Evolutionary conservation across 352 stramenopile species (phyloP).

Genomic region (Pythium sukuiense): DNA sequence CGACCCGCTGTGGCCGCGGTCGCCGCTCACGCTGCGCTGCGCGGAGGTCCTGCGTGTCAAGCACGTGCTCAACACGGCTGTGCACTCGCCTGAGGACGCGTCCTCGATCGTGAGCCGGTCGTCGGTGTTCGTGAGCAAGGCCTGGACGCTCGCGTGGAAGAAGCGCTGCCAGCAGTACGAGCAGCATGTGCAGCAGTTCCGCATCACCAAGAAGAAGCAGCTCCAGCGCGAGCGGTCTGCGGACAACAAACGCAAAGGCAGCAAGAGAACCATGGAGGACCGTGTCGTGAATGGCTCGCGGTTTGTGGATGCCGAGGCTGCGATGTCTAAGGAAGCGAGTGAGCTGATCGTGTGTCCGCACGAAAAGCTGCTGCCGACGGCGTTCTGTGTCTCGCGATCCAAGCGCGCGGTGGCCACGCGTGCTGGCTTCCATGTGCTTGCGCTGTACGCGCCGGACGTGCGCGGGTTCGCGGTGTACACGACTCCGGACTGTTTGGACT

Average conservation of each 20-base stretch:
- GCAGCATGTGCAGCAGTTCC: slow-evolving; percentile 76
- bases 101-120: slow-evolving; percentile 29
- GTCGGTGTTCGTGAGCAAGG: slow-evolving; percentile 65
- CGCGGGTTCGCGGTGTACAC: slow-evolving; percentile 50
- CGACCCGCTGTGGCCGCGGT: slow-evolving; percentile 58
- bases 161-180: slow-evolving; percentile 72
- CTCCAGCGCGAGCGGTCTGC: slow-evolving; percentile 39
- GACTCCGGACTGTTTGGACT: slow-evolving; percentile 57
- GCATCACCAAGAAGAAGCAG: slow-evolving; percentile 64
- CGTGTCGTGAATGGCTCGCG: background rate
- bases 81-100: slow-evolving; percentile 46
- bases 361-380: slow-evolving; percentile 47
- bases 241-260: slow-evolving; percentile 24
- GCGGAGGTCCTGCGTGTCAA: slow-evolving; percentile 70
- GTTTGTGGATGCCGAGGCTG: slow-evolving; percentile 30
- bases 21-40: slow-evolving; percentile 49
- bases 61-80: slow-evolving; percentile 40
- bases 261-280: slow-evolving; percentile 25
- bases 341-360: slow-evolving; percentile 72
- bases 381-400: slow-evolving; percentile 59
- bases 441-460: slow-evolving; percentile 56
- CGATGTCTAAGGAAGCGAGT: slow-evolving; percentile 37
- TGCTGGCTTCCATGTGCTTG: slow-evolving; percentile 46
- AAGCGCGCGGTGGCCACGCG: slow-evolving; percentile 58
- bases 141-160: slow-evolving; percentile 74